phyloP scores from a whole-genome alignment of 768 basidiomycete species.

The Tricholoma sp. region DNA sequence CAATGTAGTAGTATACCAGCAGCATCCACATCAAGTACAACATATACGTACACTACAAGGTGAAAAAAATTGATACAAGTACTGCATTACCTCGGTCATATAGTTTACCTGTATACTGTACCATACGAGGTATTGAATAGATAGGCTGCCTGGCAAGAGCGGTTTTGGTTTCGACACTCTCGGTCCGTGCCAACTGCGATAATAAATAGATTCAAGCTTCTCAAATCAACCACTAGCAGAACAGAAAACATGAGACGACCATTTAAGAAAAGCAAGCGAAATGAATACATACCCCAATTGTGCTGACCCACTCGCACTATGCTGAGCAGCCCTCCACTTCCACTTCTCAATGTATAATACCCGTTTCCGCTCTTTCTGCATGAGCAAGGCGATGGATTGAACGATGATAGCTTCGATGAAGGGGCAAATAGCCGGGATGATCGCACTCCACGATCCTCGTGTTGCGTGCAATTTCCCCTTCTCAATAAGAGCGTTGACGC shows the following conservation, averaged over 20 bases:
- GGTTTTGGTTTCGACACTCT: neutral
- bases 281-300: constrained; percentile 29
- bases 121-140: too few species aligned
- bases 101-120: too few species aligned
- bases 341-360: constrained; percentile 35
- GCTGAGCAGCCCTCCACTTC: constrained; percentile 29
- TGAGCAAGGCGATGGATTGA: constrained; percentile 23
- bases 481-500: constrained; percentile 25
- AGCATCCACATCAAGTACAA: too few species aligned
- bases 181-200: neutral
- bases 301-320: constrained; percentile 8
- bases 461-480: constrained; percentile 15
- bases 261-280: neutral
- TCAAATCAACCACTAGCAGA: neutral
- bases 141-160: too few species aligned
- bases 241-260: neutral
- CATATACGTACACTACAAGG: too few species aligned
- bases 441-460: constrained; percentile 24
- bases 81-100: too few species aligned
- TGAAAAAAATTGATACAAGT: too few species aligned
- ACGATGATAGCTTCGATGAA: constrained; percentile 26
- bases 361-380: constrained; percentile 28
- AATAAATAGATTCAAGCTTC: neutral
- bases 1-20: too few species aligned
- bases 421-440: constrained; percentile 25